Conservation (phyloP, 306 rosid species). For the Sindora glabra region DNA sequence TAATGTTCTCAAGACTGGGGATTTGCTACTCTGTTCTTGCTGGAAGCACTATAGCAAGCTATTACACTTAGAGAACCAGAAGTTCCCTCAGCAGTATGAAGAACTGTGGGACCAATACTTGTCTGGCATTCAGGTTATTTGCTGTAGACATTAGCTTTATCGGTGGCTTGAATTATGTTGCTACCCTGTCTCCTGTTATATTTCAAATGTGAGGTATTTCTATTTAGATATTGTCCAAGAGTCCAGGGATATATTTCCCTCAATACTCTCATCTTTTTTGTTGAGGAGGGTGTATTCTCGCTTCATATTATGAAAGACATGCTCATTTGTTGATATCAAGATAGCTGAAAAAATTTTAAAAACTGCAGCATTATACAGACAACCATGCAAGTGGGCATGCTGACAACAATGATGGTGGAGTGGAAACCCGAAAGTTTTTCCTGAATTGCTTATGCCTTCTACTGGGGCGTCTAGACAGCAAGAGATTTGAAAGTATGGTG, state of each 20-base stretch:
- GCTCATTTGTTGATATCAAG: constrained; percentile 3
- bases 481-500: constrained; percentile 49
- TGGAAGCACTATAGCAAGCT: constrained; percentile 90
- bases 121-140: constrained; percentile 79
- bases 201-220: constrained; percentile 1
- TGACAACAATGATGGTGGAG: constrained; percentile 48
- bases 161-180: neutral
- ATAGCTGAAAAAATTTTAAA: constrained; percentile 1
- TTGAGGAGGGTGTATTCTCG: neutral
- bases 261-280: neutral
- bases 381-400: constrained; percentile 36
- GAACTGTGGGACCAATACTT: constrained; percentile 77
- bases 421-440: constrained; percentile 75
- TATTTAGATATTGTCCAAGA: neutral
- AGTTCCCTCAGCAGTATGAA: constrained; percentile 45
- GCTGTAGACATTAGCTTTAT: constrained; percentile 5
- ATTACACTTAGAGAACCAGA: constrained; percentile 67
- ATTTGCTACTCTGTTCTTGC: constrained; percentile 77
- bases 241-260: neutral
- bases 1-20: constrained; percentile 54
- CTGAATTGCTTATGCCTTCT: constrained; percentile 80
- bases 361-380: constrained; percentile 60
- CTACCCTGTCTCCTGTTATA: neutral
- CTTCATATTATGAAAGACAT: constrained; percentile 11
- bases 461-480: constrained; percentile 67